phyloP scores from a whole-genome alignment of 2,329 filamentous ascomycete genomes.

The Plectosphaerella sp. region DNA sequence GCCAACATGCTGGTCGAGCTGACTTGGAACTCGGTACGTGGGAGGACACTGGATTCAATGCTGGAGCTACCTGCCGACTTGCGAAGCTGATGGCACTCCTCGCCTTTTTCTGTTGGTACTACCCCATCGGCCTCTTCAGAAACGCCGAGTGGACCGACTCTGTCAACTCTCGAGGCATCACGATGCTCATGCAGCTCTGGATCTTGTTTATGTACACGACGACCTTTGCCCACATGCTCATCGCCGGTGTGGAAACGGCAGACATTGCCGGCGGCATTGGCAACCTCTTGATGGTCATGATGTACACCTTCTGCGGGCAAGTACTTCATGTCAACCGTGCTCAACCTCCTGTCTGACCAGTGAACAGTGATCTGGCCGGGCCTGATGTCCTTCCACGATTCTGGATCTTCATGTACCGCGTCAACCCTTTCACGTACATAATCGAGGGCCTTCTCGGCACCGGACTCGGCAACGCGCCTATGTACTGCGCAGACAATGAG shows the following conservation, averaged over 20 bases:
- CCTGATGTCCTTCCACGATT: conserved; percentile 56
- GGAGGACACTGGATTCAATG: too few relatives aligned
- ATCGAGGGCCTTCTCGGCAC: conserved; percentile 52
- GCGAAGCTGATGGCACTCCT: conserved; percentile 52
- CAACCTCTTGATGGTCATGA: conserved; percentile 60
- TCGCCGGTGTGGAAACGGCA: conserved; percentile 60
- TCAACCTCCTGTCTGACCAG: neutral
- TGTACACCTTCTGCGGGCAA: conserved; percentile 26
- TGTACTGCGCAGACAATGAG: conserved; percentile 27
- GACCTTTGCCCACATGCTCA: conserved; percentile 62
- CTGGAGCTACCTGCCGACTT: too few relatives aligned
- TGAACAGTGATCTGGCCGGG: conserved; percentile 52
- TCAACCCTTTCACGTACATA: conserved; percentile 68
- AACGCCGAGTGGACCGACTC: conserved; percentile 36
- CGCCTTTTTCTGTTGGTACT: conserved; percentile 66
- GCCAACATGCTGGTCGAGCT: conserved; percentile 66
- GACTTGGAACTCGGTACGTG: conserved; percentile 50
- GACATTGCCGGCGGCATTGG: conserved; percentile 64
- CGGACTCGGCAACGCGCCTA: conserved; percentile 11
- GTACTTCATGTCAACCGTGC: neutral
- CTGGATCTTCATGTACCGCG: conserved; percentile 68
- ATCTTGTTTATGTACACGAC: conserved; percentile 63
- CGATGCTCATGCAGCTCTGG: conserved; percentile 64
- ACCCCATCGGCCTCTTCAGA: conserved; percentile 59
- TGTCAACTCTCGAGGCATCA: conserved; percentile 49